Base-by-base conservation (phyloP, 2,329 filamentous ascomycete genomes). In the Sarocladiaceae sp. region DNA sequence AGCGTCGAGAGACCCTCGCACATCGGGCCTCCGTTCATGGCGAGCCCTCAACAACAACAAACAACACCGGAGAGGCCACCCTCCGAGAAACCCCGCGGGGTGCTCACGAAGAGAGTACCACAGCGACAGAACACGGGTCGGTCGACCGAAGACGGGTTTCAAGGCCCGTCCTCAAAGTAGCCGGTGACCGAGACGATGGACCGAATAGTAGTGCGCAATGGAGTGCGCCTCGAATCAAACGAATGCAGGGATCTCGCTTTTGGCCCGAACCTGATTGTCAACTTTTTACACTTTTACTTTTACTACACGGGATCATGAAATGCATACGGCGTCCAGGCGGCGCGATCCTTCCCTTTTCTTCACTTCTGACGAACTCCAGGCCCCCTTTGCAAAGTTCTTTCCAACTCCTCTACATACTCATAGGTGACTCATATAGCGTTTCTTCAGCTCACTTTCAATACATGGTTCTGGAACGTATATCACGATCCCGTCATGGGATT, bases 61-160 rank as follows among this genome's bases (percentile, higher is more conserved):
- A 26, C 31, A 51, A 36, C 44, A 6, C 28, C 33, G 37, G 70
- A 72, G 50, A 69, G 62, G 52, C 46, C 58, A 33, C 25, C 53
- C 4, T 36, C 39, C 17, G 58, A 62, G 22, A 58, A 52, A 44
- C 56, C 64, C 1, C 68, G 65, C 52, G 59, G 61, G 2, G 59
- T 73, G 10, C 63, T 72, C 17, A 67, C 64, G 39, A 74, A 73
- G 60, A 71, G 68, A 50, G 60, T 59, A n/a, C 59, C 62, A 3
- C 61, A 64, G 25, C 22, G 28, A 28, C 26, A 48, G 26, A 48
- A 26, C 10, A 48, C 37, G 23, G 12, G 5, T 11, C n/a, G 15
- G 11, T 22, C 40, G 22, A 44, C 25, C 7, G 23, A 22, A 17
- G 40, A 20, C 17, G 18, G 40, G 10, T n/a, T 26, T 8, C n/a